Conservation (phyloP, 495 filamentous ascomycete genomes). For the Podospora anserina region DNA sequence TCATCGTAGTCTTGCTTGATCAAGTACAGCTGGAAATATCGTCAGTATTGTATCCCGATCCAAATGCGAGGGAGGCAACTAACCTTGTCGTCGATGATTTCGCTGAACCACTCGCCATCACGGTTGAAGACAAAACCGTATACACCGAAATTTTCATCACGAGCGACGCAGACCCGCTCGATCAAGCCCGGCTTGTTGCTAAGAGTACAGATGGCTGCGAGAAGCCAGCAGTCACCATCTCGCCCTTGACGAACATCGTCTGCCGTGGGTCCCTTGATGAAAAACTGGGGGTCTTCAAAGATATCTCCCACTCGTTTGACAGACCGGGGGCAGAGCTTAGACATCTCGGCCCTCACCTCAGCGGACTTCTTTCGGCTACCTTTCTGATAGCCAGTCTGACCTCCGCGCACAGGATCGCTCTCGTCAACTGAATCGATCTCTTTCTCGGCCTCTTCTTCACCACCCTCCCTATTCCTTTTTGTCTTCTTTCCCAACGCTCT, state of each 20-base stretch:
- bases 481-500: background rate
- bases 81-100: slow-evolving; percentile 70
- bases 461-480: background rate
- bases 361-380: slow-evolving; percentile 4
- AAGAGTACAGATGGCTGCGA: slow-evolving; percentile 81
- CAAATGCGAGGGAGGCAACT: slow-evolving; percentile 9
- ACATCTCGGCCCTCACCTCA: background rate
- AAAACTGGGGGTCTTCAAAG: slow-evolving; percentile 84
- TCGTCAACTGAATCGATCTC: background rate
- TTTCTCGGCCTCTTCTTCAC: background rate
- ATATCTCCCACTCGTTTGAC: slow-evolving; percentile 76
- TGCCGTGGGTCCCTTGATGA: slow-evolving; percentile 75
- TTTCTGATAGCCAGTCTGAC: background rate
- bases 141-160: slow-evolving; percentile 76
- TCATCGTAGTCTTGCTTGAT: slow-evolving; percentile 82
- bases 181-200: slow-evolving; percentile 77
- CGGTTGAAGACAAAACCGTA: slow-evolving; percentile 94
- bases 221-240: slow-evolving; percentile 89
- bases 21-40: slow-evolving; percentile 56
- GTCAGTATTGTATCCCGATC: background rate
- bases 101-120: slow-evolving; percentile 89
- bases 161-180: slow-evolving; percentile 76
- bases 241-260: slow-evolving; percentile 77
- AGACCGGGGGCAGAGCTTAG: slow-evolving; percentile 50
- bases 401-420: background rate